Base-by-base conservation (phyloP, 2,329 filamentous ascomycete species). In the Colletotrichum trifolii region DNA sequence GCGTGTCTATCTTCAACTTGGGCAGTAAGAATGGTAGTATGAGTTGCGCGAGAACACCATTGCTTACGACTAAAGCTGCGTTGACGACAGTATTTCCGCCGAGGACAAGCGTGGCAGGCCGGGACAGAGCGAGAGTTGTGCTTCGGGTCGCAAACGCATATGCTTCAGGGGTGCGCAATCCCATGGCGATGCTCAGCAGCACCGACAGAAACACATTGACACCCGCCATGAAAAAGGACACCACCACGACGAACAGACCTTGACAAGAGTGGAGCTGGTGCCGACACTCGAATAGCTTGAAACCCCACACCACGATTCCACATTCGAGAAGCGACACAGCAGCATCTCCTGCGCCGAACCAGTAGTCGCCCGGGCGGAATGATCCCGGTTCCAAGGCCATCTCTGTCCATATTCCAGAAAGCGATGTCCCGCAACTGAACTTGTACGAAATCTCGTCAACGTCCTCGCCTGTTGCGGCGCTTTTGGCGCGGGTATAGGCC, bases 211-310 rank as follows among this genome's bases (percentile, higher is more conserved):
- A 78, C 13, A 83, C 76, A 58, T 83, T 85, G 36, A 72, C 74
- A 0, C 76, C 73, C 0, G 83, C 82, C 0, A 77, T 72, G 1
- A 71, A 52, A 1, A 75, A 66, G 9, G 79, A 79, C 3, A 82
- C 72, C 4, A 77, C 7, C 5, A 81, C 67, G 0, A 80, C 78
- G 2, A 78, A 72, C 5, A 80, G 42, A 0, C 83, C 83, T 0
- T 77, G 77, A 1, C 75, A 68, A 25, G 81, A 83, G 49, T 82
- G 76, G 2, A 86, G 75, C 54, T 82, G 81, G 2, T 69, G 66
- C 4, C 82, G 81, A 71, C 81, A 84, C 67, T 84, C 82, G 68
- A 81, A 84, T 4, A 86, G 75, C 72, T 85, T 86, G 67, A 86
- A 79, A 0, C 83, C 83, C 83, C 83, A 86, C 4, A 79, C 76